Conservation (phyloP, 2,329 filamentous ascomycete species). For the Boeremia exigua region DNA sequence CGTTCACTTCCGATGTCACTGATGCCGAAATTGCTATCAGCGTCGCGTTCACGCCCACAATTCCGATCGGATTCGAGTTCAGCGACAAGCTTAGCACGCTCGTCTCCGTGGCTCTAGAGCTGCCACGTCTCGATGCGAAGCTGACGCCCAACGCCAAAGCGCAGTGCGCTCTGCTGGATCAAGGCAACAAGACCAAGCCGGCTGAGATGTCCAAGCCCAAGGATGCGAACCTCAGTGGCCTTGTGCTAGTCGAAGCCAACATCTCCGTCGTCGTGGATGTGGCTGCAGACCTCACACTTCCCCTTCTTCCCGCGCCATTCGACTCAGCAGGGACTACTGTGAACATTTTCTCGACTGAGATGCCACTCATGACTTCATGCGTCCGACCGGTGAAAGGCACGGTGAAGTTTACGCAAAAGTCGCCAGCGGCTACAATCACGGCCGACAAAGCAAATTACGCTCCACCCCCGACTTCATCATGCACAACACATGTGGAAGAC, state of each 20-base stretch:
- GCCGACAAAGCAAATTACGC: not conserved
- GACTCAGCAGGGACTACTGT: conserved; percentile 18
- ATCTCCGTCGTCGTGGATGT: conserved; percentile 31
- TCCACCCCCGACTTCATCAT: not conserved
- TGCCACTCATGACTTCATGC: conserved; percentile 31
- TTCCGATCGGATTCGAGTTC: conserved; percentile 47
- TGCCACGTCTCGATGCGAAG: conserved; percentile 40
- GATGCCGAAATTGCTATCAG: conserved; percentile 36
- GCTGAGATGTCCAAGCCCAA: not conserved
- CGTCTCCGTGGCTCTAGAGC: conserved; percentile 38
- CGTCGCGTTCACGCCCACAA: conserved; percentile 40
- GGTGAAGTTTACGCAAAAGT: conserved; percentile 3
- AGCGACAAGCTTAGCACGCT: conserved; percentile 34
- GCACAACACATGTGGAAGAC: not conserved
- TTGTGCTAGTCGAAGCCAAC: conserved; percentile 36
- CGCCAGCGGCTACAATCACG: conserved; percentile 1
- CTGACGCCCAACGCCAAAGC: conserved; percentile 30
- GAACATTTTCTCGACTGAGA: conserved; percentile 29
- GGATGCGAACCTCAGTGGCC: conserved; percentile 14
- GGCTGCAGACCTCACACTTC: conserved; percentile 27
- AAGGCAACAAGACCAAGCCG: not conserved
- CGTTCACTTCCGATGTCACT: conserved; percentile 39
- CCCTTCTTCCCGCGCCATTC: conserved; percentile 26
- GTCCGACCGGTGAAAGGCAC: conserved; percentile 5
- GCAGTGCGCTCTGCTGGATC: conserved; percentile 26